phyloP scores from a whole-genome alignment of 179 eudicot genomes.

The Sideroxylon spinosum region DNA sequence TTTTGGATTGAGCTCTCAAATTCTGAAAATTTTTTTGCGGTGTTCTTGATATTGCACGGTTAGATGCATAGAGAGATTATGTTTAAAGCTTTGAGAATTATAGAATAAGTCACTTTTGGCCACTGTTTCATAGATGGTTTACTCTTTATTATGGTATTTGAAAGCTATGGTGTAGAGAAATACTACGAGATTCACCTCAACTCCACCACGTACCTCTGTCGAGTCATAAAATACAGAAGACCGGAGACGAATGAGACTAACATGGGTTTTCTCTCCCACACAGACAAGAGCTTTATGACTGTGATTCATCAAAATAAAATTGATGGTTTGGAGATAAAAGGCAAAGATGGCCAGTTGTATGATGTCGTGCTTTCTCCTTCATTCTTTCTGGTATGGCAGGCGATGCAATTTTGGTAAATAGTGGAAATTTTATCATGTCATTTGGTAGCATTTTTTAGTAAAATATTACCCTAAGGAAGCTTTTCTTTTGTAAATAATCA shows the following conservation, averaged over 20 bases:
- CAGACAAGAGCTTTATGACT: constrained; percentile 66
- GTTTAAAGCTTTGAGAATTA: too few species aligned
- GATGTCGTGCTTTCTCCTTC: constrained; percentile 42
- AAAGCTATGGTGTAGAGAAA: constrained; percentile 63
- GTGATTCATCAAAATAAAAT: constrained; percentile 61
- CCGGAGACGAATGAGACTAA: constrained; percentile 38
- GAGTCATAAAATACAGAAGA: constrained; percentile 51
- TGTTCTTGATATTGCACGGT: too few species aligned
- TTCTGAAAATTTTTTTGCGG: too few species aligned
- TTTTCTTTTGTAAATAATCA: neutral
- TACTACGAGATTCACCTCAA: constrained; percentile 34
- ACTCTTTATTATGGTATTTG: constrained; percentile 76
- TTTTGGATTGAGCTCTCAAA: too few species aligned
- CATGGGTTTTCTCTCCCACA: constrained; percentile 54
- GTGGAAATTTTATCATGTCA: too few species aligned
- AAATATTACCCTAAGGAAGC: too few species aligned
- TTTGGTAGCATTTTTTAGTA: too few species aligned
- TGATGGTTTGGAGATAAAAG: constrained; percentile 59
- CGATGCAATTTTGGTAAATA: constrained; percentile 56
- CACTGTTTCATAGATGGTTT: too few species aligned
- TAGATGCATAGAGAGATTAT: too few species aligned
- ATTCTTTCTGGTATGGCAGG: constrained; percentile 70
- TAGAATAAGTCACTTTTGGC: too few species aligned
- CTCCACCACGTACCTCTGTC: constrained; percentile 44
- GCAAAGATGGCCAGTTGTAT: constrained; percentile 63